Evolutionary conservation across 1,139 yeast species (phyloP), one percentile per base, ranked within the genome.

Genomic region (Candida anutae): DNA sequence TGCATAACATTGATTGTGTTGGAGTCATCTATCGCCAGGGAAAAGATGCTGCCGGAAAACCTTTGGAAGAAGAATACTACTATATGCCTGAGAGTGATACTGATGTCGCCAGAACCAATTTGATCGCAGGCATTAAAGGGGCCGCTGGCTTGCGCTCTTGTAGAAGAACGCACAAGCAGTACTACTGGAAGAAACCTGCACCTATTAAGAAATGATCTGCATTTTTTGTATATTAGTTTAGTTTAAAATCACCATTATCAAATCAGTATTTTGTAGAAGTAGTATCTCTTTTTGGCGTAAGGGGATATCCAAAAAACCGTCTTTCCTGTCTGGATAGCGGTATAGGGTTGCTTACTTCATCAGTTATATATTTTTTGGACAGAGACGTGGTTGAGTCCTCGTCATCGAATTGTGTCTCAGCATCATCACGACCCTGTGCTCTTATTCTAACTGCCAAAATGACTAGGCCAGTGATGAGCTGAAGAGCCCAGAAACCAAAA

Each of bases 21-120:
- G 97, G 97, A 10, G 78, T 82, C 8, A 87, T 90, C 37, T 72
- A 76, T 43, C 78, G 97, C 51, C 68, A 72, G 35, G 97, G 97
- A 28, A 88, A 85, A 51, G 97, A 90, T 55, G 96, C 97, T 4
- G 94, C 96, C 2, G 97, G 97, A 10, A 84, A 85, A 51, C 85
- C 85, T 4, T 63, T 90, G 38, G 96, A 88, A 40, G 94, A 85
- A 47, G 96, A 90, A 52, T 90, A 84, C 48, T 90, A 85, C 51
- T 90, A 90, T 46, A 76, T 81, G 37, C 78, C 88, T 4, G 96
- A 85, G 43, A 69, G 77, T 29, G 98, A 90, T 51, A 54, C 57
- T 20, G 95, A 88, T 48, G 46, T 49, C 18, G 77, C 75, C 31
- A 75, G 98, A 49, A 76, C 74, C 20, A 55, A 55, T 28, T 58